Base-by-base conservation (phyloP, 2,329 filamentous ascomycete genomes). In the Fusarium verticillioides region DNA sequence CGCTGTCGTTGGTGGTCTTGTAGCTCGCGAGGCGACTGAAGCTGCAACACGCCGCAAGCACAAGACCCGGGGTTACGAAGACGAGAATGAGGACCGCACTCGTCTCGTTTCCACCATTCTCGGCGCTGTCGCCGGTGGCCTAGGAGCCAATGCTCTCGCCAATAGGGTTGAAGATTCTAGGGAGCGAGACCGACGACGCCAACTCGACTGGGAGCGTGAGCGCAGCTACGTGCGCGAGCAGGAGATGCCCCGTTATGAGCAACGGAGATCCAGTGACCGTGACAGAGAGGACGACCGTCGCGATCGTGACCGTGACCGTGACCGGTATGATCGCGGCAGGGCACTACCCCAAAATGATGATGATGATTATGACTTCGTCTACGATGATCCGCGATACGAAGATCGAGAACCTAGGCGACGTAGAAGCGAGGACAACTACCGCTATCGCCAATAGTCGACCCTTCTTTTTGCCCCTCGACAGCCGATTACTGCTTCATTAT, bases 91-190 rank as follows among this genome's bases (percentile, higher is more conserved):
- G 37, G 78, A 80, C 52, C 80, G 79, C n/a, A 78, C 78, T 39
- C 79, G 79, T 36, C 76, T 79, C n/a, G 77, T 88, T 21, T 85
- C 86, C 7, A 88, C 88, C 15, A 79, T 89, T 15, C 82, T 89
- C 7, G 87, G 88, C 5, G 88, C 87, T 4, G 85, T 88, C 7
- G 87, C 88, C 1, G 87, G 87, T 6, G 87, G 87, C 7, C 81
- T 90, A 15, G 87, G 87, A 9, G 87, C 87, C 18, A 89, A 87
- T 60, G 86, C 84, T 19, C 76, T 87, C 40, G 84, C 85, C 70
- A 85, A 83, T 70, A 81, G 81, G 50, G 77, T 87, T 16, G 85
- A 86, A 74, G 77, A 79, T 57, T 79, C 80, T 11, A 79, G 80
- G 18, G 79, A 81, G 19, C 78, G 79, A 37, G 81, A 80, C 50